phyloP scores from a whole-genome alignment of 2,329 filamentous ascomycete genomes.

The Alternaria arbusti region DNA sequence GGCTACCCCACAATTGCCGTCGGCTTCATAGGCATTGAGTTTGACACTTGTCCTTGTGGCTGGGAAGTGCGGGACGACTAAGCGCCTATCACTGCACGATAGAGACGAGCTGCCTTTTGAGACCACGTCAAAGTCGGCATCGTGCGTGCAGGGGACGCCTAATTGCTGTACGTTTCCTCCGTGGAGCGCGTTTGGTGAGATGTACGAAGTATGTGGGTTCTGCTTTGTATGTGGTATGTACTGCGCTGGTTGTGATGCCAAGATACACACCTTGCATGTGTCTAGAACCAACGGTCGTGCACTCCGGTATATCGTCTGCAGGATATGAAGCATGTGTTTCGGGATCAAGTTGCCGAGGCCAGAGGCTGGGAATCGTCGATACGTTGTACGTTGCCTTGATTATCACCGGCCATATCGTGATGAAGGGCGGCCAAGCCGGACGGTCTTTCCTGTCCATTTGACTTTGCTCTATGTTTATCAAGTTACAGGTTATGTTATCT shows the following conservation, averaged over 20 bases:
- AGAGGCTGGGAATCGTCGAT: constrained; percentile 8
- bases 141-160: constrained; percentile 9
- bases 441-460: not conserved
- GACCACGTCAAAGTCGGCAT: constrained; percentile 3
- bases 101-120: constrained; percentile 1
- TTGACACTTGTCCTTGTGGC: constrained; percentile 16
- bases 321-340: constrained; percentile 3
- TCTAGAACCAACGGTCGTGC: constrained; percentile 4
- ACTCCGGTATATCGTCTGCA: constrained; percentile 9
- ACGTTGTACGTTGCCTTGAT: not conserved
- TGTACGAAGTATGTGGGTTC: not conserved
- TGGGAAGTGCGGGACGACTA: constrained; percentile 10
- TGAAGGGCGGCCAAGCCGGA: not conserved
- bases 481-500: not conserved
- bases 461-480: not conserved
- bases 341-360: not conserved
- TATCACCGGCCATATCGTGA: not conserved
- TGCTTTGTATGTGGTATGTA: constrained; percentile 2
- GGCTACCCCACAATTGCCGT: constrained; percentile 13
- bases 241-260: constrained; percentile 9
- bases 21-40: constrained; percentile 5
- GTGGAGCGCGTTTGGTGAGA: constrained; percentile 4
- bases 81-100: constrained; percentile 8
- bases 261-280: constrained; percentile 7
- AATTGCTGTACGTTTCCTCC: not conserved